Conservation (phyloP, 108 stramenopile species). For the Discostella pseudostelligera region DNA sequence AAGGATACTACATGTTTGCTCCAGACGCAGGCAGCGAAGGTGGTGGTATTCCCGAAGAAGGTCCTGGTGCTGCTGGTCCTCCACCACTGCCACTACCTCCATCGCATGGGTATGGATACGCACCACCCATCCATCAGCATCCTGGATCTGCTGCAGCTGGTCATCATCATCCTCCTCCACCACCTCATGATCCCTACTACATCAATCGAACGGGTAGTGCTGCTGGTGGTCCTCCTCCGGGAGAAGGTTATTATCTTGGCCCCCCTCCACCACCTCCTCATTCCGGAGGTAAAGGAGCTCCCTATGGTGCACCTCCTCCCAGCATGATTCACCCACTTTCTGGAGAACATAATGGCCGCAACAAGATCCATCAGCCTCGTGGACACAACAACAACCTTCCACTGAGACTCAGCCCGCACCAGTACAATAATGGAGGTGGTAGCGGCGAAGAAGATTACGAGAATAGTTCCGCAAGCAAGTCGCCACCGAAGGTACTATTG, state of each 20-base stretch:
- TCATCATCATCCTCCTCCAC: background rate
- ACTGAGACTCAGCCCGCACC: constrained; percentile 3
- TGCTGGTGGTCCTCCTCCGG: background rate
- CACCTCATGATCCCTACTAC: constrained; percentile 5
- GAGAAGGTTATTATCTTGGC: constrained; percentile 2
- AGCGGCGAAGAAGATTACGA: constrained; percentile 3
- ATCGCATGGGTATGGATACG: constrained; percentile 13
- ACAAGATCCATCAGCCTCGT: constrained; percentile 11
- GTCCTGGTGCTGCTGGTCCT: background rate
- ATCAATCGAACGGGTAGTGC: background rate
- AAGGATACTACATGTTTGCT: constrained; percentile 9
- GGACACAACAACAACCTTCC: constrained; percentile 7
- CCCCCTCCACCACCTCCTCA: constrained; percentile 17
- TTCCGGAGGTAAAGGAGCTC: background rate
- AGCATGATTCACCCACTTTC: constrained; percentile 6
- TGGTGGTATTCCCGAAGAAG: constrained; percentile 4
- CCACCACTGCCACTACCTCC: constrained; percentile 9
- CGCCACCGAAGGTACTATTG: background rate
- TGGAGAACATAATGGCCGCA: constrained; percentile 5
- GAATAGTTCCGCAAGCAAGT: constrained; percentile 1
- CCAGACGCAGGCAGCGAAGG: background rate
- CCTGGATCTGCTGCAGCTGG: background rate
- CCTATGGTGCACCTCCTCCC: constrained; percentile 6
- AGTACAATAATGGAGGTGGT: background rate
- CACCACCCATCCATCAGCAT: constrained; percentile 1